Evolutionary conservation across 75 land plant genomes (phyloP), one percentile per base, ranked within the genome.

Genomic region (Gnetum montanum): DNA sequence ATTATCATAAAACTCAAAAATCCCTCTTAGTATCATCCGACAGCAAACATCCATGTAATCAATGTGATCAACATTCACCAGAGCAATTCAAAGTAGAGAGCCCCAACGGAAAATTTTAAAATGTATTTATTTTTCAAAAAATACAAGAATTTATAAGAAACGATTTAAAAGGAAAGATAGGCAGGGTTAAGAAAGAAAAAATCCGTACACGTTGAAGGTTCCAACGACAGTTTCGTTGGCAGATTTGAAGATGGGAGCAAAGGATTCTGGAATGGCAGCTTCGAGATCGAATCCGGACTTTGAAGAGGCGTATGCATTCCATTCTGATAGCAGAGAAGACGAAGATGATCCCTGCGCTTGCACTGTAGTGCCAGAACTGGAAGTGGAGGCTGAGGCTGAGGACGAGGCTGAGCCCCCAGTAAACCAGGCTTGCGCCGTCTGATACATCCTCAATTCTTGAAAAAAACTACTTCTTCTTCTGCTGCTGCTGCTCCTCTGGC

Each of bases 251-350:
- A 75, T 36, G 22, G 74, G 74, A 12, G 74, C 71, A n/a, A 71
- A 58, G 38, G 74, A 71, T 60, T 78, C 62, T 2, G 83, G 58
- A 27, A 79, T 73, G 18, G 79, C 82, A 31, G 95, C 71, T 57
- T 89, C 95, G 35, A 89, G 70, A 69, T 89, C 95, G 38, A 31
- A 58, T 2, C 36, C 52, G 45, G 7, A 33, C 48, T 66, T 57
- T n/a, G 80, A 37, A 0, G 87, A 61, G 0, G 96, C 88, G 58
- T 94, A 94, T 1, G 87, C 77, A 62, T 85, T 86, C 98, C 98
- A 94, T 11, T 86, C 87, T 15, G 96, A 74, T 20, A 94, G 70
- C 19, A 90, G 72, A 12, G 90, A 85, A 15, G 96, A 69, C 11
- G 80, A 44, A 36, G 44, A 11, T 3, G 54, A 8, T 44, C 62